Evolutionary conservation across 129 eudicot species (phyloP).

Genomic region (Helianthus tuberosus): DNA sequence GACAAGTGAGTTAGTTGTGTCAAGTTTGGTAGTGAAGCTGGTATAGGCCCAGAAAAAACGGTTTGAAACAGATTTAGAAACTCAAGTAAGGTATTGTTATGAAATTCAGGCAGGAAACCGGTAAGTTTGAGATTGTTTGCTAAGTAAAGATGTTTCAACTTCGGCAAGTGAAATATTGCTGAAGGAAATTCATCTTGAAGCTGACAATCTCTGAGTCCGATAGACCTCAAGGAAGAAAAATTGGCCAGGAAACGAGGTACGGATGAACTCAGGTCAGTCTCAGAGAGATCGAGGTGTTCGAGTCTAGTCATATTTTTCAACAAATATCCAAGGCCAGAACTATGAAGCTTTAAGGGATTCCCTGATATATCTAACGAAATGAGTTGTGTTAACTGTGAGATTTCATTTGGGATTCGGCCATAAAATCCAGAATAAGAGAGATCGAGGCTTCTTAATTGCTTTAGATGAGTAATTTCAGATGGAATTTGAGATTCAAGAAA

Average conservation of each 20-base stretch:
- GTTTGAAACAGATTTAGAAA: neutral
- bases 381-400: neutral
- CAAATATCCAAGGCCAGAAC: slow-evolving; percentile 6
- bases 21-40: slow-evolving; percentile 23
- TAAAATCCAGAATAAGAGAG: slow-evolving; percentile 12
- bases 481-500: slow-evolving; percentile 28
- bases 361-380: neutral
- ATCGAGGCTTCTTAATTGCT: slow-evolving; percentile 19
- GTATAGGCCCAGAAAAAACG: slow-evolving; percentile 15
- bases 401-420: neutral
- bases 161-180: slow-evolving; percentile 28
- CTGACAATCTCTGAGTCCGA: neutral
- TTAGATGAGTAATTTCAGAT: neutral
- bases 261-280: slow-evolving; percentile 12
- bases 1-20: slow-evolving; percentile 4
- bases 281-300: slow-evolving; percentile 4
- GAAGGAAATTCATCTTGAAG: slow-evolving; percentile 27
- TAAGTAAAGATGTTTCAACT: slow-evolving; percentile 16
- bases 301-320: slow-evolving; percentile 25
- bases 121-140: slow-evolving; percentile 13
- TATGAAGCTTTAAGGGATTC: slow-evolving; percentile 24
- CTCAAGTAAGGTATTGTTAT: slow-evolving; percentile 20
- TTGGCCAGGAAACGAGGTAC: slow-evolving; percentile 31
- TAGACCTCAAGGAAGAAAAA: slow-evolving; percentile 18
- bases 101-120: slow-evolving; percentile 41